These are phyloP conservation scores for Bipolaris victoriae DNA, from an alignment of 2,329 filamentous ascomycete species.

Conservation along the genomic window DNA sequence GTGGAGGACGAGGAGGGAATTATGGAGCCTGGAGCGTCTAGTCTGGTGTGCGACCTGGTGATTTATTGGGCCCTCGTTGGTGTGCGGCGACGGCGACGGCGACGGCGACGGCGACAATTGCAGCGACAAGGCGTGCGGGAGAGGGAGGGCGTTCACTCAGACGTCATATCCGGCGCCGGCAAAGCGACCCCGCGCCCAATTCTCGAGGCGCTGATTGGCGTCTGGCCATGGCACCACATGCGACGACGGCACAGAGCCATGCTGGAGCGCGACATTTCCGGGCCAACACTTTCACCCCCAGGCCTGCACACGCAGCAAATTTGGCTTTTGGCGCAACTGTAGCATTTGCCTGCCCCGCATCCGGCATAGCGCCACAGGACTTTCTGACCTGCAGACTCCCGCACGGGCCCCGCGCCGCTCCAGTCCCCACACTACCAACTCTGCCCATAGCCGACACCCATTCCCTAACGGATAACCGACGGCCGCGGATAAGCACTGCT, in stretches of 20 bases:
- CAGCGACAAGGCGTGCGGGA: not conserved
- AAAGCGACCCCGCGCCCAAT: slow-evolving; percentile 14
- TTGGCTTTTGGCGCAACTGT: slow-evolving; percentile 10
- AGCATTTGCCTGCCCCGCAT: slow-evolving; percentile 9
- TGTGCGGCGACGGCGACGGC: not conserved
- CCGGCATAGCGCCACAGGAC: slow-evolving; percentile 24
- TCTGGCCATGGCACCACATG: not conserved
- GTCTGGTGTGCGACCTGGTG: slow-evolving; percentile 7
- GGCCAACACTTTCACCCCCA: slow-evolving; percentile 21
- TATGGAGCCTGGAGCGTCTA: not conserved
- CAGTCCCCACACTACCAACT: slow-evolving; percentile 27
- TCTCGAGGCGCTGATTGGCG: slow-evolving; percentile 11
- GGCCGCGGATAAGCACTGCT: slow-evolving; percentile 28
- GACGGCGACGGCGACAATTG: not conserved
- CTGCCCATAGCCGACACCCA: slow-evolving; percentile 33
- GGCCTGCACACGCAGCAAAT: slow-evolving; percentile 33
- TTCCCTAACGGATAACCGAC: slow-evolving; percentile 32
- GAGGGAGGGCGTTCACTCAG: slow-evolving; percentile 4
- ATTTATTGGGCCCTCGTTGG: not conserved
- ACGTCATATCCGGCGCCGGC: slow-evolving; percentile 16
- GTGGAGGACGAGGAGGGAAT: slow-evolving; percentile 18
- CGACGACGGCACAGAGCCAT: not conserved
- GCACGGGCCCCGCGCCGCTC: slow-evolving; percentile 15
- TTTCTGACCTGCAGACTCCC: slow-evolving; percentile 37
- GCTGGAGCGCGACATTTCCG: slow-evolving; percentile 10